phyloP scores from a whole-genome alignment of 2,329 filamentous ascomycete species.

The Exophiala calicioides region DNA sequence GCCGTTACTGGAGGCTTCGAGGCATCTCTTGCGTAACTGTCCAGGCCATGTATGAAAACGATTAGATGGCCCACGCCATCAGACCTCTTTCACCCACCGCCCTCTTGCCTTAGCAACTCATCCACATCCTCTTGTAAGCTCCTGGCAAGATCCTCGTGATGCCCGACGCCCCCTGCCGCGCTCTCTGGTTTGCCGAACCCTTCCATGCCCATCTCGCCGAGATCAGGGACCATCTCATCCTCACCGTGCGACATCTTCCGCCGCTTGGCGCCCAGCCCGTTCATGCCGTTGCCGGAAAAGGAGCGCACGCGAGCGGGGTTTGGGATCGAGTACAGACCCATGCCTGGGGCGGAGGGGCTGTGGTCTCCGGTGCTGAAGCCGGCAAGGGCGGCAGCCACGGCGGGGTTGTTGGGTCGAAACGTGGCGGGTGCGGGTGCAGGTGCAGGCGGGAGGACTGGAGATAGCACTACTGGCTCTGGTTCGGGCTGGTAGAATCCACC shows the following conservation, averaged over 20 bases:
- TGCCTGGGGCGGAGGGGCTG: too few species aligned
- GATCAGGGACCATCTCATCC: conserved; percentile 45
- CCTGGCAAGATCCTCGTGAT: conserved; percentile 51
- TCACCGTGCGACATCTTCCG: conserved; percentile 50
- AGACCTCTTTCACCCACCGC: conserved; percentile 15
- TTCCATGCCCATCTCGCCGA: conserved; percentile 32
- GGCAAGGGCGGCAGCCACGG: conserved; percentile 27
- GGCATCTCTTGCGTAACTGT: too few species aligned
- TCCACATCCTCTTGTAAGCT: conserved; percentile 64
- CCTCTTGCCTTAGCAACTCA: conserved; percentile 56
- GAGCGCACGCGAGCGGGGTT: conserved; percentile 16
- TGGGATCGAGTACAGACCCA: too few species aligned
- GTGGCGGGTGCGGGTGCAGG: not conserved
- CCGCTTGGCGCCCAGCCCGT: conserved; percentile 44
- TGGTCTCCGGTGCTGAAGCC: conserved; percentile 22
- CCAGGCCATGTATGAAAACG: too few species aligned
- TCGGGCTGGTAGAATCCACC: not conserved
- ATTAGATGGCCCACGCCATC: too few species aligned
- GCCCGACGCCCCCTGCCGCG: not conserved
- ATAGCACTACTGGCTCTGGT: not conserved
- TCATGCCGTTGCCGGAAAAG: conserved; percentile 31
- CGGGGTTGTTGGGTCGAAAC: conserved; percentile 23
- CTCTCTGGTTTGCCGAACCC: conserved; percentile 15
- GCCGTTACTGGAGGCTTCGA: too few species aligned
- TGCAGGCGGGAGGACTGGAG: not conserved